These are phyloP conservation scores for Cymodocea nodosa DNA, from an alignment of 116 monocot genomes.

Conservation along the genomic window DNA sequence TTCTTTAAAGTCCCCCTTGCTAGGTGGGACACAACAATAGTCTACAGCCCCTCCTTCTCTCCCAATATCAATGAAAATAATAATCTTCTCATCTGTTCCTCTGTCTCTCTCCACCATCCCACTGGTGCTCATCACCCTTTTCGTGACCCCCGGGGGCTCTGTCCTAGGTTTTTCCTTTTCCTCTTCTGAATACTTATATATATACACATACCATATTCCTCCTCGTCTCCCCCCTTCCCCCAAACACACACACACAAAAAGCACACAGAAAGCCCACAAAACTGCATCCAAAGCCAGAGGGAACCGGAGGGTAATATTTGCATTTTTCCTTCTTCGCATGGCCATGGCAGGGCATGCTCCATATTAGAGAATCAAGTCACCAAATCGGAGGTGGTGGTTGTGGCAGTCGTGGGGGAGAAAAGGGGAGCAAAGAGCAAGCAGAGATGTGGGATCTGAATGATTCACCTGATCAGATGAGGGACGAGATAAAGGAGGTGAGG, in stretches of 20 bases:
- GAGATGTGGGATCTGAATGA: constrained; percentile 27
- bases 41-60: no score
- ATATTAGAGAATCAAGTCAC: neutral
- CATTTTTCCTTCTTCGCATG: neutral
- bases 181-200: neutral
- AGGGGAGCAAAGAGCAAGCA: constrained; percentile 2
- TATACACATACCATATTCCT: neutral
- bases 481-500: neutral
- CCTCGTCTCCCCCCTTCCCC: neutral
- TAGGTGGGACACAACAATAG: no score
- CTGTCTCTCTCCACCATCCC: neutral
- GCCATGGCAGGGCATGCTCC: neutral
- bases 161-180: constrained; percentile 10
- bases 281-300: neutral
- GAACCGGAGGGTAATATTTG: neutral
- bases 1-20: no score
- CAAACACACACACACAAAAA: neutral
- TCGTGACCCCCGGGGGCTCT: constrained; percentile 3
- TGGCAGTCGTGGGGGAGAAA: neutral
- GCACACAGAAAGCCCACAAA: neutral
- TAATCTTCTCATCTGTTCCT: constrained; percentile 4
- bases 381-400: neutral
- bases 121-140: neutral
- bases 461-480: constrained; percentile 5
- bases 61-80: neutral